Conservation (phyloP, 2,329 filamentous ascomycete species). For the Corinectria fuckeliana region DNA sequence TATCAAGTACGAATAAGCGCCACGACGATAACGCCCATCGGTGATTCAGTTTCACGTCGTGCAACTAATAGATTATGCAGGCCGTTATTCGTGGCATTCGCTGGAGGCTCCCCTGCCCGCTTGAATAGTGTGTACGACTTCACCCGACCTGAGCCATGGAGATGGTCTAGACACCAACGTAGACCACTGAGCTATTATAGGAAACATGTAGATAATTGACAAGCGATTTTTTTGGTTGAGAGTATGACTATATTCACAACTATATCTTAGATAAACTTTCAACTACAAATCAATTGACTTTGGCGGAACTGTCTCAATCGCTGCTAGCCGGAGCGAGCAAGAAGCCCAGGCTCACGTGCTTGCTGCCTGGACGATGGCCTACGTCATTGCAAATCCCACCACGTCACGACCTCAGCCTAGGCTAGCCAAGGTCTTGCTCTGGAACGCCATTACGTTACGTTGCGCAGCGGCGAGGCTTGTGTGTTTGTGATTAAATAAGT, state of each 20-base stretch:
- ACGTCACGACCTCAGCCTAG: conserved; percentile 19
- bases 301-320: neutral
- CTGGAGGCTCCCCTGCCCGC: no score
- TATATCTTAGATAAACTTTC: no score
- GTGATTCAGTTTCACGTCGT: conserved; percentile 20
- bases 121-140: no score
- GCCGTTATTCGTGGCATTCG: no score
- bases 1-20: conserved; percentile 2
- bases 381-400: conserved; percentile 27
- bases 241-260: no score
- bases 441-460: conserved; percentile 26
- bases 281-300: conserved; percentile 1
- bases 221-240: no score
- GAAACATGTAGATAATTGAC: no score
- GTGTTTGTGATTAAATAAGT: conserved; percentile 7
- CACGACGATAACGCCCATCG: conserved; percentile 2
- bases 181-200: no score
- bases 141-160: no score
- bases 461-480: conserved; percentile 13
- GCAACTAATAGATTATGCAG: conserved; percentile 20
- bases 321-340: neutral
- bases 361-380: conserved; percentile 1
- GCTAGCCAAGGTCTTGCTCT: neutral
- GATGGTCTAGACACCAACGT: no score
- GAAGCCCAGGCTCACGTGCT: conserved; percentile 12